A percentile compares a stretch with the other conserved stretches of the same genome.
phyloP scores from a whole-genome alignment of 2,329 filamentous ascomycete species.

The Alternaria metachromatica region DNA sequence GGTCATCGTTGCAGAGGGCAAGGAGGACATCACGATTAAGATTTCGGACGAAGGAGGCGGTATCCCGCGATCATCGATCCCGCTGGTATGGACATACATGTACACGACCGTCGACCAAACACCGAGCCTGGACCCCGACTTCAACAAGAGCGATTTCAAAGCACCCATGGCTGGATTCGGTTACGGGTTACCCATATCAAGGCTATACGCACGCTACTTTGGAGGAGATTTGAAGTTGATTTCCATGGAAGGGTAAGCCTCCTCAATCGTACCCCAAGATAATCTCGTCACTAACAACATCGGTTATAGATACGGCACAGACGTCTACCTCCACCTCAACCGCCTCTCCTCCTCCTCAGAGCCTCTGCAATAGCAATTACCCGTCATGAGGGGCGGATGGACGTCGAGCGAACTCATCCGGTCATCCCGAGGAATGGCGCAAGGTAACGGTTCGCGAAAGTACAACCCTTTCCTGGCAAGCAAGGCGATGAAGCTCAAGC shows the following conservation, averaged over 20 bases:
- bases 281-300: conserved; percentile 20
- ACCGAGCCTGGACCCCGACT: conserved; percentile 92
- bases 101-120: conserved; percentile 98
- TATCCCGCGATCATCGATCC: conserved; percentile 90
- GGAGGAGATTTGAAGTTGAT: conserved; percentile 97
- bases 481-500: conserved; percentile 69
- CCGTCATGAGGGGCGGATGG: conserved; percentile 81
- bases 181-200: conserved; percentile 93
- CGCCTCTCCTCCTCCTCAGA: conserved; percentile 93
- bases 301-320: conserved; percentile 81
- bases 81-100: conserved; percentile 99
- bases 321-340: conserved; percentile 98
- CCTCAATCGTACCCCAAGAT: neutral
- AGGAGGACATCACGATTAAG: conserved; percentile 99
- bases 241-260: conserved; percentile 94
- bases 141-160: conserved; percentile 99
- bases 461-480: conserved; percentile 46
- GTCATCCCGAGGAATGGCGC: conserved; percentile 66
- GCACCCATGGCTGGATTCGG: conserved; percentile 99
- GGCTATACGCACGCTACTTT: conserved; percentile 95
- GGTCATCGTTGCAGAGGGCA: conserved; percentile 95
- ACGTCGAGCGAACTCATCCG: conserved; percentile 44
- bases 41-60: conserved; percentile 96
- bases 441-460: conserved; percentile 36
- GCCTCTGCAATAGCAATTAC: conserved; percentile 90